Base-by-base conservation (phyloP, 2,329 filamentous ascomycete genomes). In the Trichoderma citrinoviride region DNA sequence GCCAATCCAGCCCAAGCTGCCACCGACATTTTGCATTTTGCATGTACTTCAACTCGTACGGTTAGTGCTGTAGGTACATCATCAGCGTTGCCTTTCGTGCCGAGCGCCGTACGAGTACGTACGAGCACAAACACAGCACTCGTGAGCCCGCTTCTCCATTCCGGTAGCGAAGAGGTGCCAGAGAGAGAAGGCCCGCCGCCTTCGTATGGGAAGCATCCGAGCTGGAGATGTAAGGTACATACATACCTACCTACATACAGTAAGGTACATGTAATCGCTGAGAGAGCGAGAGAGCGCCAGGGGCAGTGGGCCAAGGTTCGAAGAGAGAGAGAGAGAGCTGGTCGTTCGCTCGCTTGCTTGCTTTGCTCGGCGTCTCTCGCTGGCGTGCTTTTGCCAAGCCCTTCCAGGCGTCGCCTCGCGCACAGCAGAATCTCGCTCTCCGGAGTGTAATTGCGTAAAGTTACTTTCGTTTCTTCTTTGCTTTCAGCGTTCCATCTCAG, bases 11-110 rank as follows among this genome's bases (percentile, higher is more conserved):
- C 33, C 33, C 33, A 37, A 37, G 49, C 49, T 33, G 49, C 49
- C 49, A 52, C 49, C 49, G 49, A 52, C 49, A 52, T 52, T 52
- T 52, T 37, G 33, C 12, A n/a, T n/a, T n/a, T n/a, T n/a, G n/a
- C n/a, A n/a, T n/a, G n/a, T n/a, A n/a, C n/a, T n/a, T n/a, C n/a
- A n/a, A n/a, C n/a, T n/a, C n/a, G n/a, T n/a, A n/a, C n/a, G n/a
- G n/a, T n/a, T n/a, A n/a, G n/a, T n/a, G n/a, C n/a, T n/a, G n/a
- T n/a, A 37, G 33, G 33, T 37, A 37, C 33, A 37, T 37, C 33
- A 37, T 37, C 33, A 10, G 12, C 33, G 33, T 37, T 10, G 10
- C 33, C 5, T 14, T 37, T 37, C 7, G 33, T 37, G 33, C 33
- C 33, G 33, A 37, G 33, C n/a, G n/a, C 33, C 33, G 33, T 37